Base-by-base conservation (phyloP, 179 eudicot genomes). In the Nepenthes alata region DNA sequence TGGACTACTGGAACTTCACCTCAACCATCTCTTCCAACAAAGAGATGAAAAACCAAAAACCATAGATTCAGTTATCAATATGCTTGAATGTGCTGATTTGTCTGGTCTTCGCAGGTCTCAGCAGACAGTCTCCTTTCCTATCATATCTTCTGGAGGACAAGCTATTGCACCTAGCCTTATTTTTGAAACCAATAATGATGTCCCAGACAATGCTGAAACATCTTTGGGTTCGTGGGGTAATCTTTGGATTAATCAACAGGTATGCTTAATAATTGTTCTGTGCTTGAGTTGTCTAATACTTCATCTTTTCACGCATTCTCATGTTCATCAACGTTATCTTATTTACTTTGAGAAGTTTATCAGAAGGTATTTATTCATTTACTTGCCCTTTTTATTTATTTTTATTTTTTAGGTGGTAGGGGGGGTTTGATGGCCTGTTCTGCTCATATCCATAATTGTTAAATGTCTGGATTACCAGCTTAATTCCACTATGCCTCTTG, bases 221-320 rank as follows among this genome's bases (percentile, higher is more conserved):
- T 71, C 88, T 65, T 61, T 72, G 59, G 82, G 78, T 53, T 75
- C 89, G 59, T 83, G 88, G 89, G 83, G 64, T 57, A 69, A 69
- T 74, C 68, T 79, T 66, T 74, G 57, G 67, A 68, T 63, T 45
- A 78, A 74, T 82, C 89, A 82, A 65, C 84, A 79, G 91, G 91
- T 90, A 72, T 69, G 74, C 45, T 58, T 38, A 48, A 63, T 44
- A 5, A 10, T 50, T 50, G 4, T 50, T 41, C 8, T 41, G 45
- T 41, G 45, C 45, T 7, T 25, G 25, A 25, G 25, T 25, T 25
- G 25, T 25, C 25, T 25, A 25, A 25, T 25, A 25, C 25, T 25
- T 25, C 25, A 25, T 25, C 25, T 25, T 25, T 25, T 25, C 25
- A 25, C 1, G 25, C 25, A 25, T 25, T 25, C 25, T 25, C 25